These are phyloP conservation scores for Phaffia tasmanica DNA, from an alignment of 768 basidiomycete species.

Conservation along the genomic window DNA sequence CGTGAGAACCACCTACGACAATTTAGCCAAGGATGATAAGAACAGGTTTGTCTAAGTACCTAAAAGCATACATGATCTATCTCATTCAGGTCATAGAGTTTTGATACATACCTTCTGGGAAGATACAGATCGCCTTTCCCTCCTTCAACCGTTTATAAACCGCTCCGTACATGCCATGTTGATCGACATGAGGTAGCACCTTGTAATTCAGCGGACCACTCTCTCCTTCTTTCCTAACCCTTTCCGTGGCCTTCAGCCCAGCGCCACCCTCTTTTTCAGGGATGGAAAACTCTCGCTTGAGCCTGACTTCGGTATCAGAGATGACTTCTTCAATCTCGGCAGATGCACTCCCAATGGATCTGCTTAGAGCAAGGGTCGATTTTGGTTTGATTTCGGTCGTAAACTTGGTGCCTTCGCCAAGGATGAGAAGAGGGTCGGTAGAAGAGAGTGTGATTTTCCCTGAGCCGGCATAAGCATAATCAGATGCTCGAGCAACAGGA, in stretches of 20 bases:
- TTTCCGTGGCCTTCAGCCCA: background rate
- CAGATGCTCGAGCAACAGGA: constrained; percentile 83
- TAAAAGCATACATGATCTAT: background rate
- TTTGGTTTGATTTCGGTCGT: constrained; percentile 55
- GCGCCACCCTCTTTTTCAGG: constrained; percentile 12
- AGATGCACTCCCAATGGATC: constrained; percentile 58
- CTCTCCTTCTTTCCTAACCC: constrained; percentile 48
- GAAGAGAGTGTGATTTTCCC: constrained; percentile 61
- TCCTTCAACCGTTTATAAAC: constrained; percentile 78
- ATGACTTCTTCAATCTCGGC: constrained; percentile 81
- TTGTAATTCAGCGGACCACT: constrained; percentile 67
- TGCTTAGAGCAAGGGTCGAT: constrained; percentile 53
- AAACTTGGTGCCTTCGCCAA: constrained; percentile 74
- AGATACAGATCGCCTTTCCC: constrained; percentile 89
- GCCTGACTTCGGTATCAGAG: constrained; percentile 69
- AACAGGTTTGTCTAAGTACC: background rate
- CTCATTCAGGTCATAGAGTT: background rate
- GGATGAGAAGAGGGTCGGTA: constrained; percentile 66
- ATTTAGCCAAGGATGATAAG: constrained; percentile 15
- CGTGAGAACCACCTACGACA: constrained; percentile 80
- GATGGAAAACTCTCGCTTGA: constrained; percentile 68
- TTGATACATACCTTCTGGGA: constrained; percentile 69
- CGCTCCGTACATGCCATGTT: constrained; percentile 83
- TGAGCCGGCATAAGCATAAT: constrained; percentile 62
- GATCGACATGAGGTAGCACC: constrained; percentile 76